Evolutionary conservation across 2,329 filamentous ascomycete genomes (phyloP), one percentile per base, ranked within the genome.

Genomic region (Ophiostoma piceae): DNA sequence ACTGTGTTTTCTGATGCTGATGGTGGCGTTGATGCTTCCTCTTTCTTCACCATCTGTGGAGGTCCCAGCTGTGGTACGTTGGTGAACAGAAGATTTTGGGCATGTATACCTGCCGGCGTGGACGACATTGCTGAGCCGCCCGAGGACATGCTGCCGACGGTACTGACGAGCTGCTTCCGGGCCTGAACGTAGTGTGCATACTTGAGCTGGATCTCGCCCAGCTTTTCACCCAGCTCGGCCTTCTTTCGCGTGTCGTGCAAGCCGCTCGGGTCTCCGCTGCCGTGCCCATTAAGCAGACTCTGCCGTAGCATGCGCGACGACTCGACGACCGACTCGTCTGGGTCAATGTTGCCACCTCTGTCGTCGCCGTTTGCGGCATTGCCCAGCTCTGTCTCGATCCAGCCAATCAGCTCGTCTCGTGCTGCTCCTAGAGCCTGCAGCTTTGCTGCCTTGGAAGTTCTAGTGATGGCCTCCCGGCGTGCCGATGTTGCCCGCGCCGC

Each of bases 311-410:
- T 72, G 14, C 76, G 75, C 3, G 73, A 68, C 22, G 67, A 67
- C 67, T 69, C 70, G 9, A 41, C 70, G 2, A 37, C 32, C 16
- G 32, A 37, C 16, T 37, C 68, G 14, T 51, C 68, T 1, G 51
- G 64, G 26, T 71, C 67, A 29, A 73, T 73, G 6, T 76, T 19
- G 35, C 62, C 14, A 9, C 60, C 75, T 7, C 51, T 22, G 51
- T 51, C 54, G 2, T 62, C 51, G 22, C 64, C 67, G 0, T 75
- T 75, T 6, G 76, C 66, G 1, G 86, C 85, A 69, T 84, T 85
- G 68, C 82, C 79, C 29, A 90, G 78, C 75, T 90, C 88, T 5
- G 79, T 79, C 76, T 90, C 88, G 70, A 90, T 88, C 88, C 88
- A 90, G 70, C 78, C 81, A 71, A 90, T 89, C 67, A 90, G 81